Conservation (phyloP, 805 yeast genomes). For the Candida broadrunensis region DNA sequence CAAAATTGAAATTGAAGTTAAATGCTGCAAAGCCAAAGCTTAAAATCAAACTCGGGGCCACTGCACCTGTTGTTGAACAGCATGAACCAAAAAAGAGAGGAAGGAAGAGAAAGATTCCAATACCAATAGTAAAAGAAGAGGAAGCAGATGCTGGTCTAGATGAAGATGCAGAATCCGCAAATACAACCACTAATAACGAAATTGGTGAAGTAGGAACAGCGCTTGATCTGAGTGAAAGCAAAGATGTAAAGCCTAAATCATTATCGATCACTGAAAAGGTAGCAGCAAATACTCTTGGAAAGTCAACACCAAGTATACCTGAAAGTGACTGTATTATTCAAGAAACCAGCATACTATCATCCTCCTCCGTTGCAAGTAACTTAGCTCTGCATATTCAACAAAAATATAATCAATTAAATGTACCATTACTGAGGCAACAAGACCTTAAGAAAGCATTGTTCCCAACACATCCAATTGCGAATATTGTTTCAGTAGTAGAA, state of each 20-base stretch:
- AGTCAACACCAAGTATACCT: constrained; percentile 23
- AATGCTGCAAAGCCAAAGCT: constrained; percentile 22
- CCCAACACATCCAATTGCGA: constrained; percentile 25
- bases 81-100: constrained; percentile 15
- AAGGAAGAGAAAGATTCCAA: constrained; percentile 7
- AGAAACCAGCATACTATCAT: constrained; percentile 33
- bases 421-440: constrained; percentile 22
- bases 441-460: constrained; percentile 25
- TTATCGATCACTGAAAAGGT: constrained; percentile 3
- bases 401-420: constrained; percentile 1
- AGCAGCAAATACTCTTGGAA: constrained; percentile 22
- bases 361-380: constrained; percentile 11
- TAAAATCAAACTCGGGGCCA: constrained; percentile 19
- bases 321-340: constrained; percentile 33
- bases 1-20: constrained; percentile 24
- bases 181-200: constrained; percentile 4
- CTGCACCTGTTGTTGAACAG: constrained; percentile 12
- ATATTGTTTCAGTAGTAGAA: constrained; percentile 32
- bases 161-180: constrained; percentile 10
- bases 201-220: constrained; percentile 9
- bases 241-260: constrained; percentile 1
- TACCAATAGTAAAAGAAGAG: constrained; percentile 6
- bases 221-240: constrained; percentile 4
- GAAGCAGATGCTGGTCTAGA: constrained; percentile 10
- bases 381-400: constrained; percentile 14